Conservation (phyloP, 495 filamentous ascomycete genomes). For the Ascodesmis nigricans region DNA sequence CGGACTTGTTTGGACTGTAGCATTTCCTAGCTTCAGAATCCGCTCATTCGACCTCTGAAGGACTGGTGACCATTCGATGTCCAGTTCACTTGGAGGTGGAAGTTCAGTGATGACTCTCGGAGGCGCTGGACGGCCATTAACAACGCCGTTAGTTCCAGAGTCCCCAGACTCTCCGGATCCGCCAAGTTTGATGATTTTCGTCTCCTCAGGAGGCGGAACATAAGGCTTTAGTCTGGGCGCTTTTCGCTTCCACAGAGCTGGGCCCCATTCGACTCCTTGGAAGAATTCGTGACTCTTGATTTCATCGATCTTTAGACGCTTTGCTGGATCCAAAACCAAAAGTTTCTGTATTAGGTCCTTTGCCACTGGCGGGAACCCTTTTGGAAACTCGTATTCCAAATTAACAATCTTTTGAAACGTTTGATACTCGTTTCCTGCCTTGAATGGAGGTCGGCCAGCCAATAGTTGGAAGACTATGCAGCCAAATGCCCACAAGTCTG, state of each 20-base stretch:
- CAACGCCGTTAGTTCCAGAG: constrained; percentile 11
- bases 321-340: constrained; percentile 71
- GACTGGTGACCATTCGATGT: constrained; percentile 98
- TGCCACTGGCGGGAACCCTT: constrained; percentile 70
- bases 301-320: constrained; percentile 79
- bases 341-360: constrained; percentile 82
- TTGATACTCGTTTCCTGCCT: constrained; percentile 87
- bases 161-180: constrained; percentile 29
- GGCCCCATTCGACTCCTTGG: constrained; percentile 68
- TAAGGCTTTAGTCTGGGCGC: constrained; percentile 78
- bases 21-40: constrained; percentile 81
- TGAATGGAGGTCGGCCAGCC: constrained; percentile 86
- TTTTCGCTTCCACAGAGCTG: constrained; percentile 71
- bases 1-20: constrained; percentile 59
- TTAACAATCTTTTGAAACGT: constrained; percentile 97
- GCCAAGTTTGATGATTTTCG: constrained; percentile 47
- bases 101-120: constrained; percentile 84
- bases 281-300: constrained; percentile 98
- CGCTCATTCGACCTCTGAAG: constrained; percentile 75
- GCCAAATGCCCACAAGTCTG: constrained; percentile 97
- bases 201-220: constrained; percentile 53
- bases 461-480: constrained; percentile 96
- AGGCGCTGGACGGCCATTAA: constrained; percentile 27
- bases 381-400: constrained; percentile 81
- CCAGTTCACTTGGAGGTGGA: constrained; percentile 82